These are phyloP conservation scores for Quercus tomentella DNA, from an alignment of 331 rosid species.

Conservation along the genomic window DNA sequence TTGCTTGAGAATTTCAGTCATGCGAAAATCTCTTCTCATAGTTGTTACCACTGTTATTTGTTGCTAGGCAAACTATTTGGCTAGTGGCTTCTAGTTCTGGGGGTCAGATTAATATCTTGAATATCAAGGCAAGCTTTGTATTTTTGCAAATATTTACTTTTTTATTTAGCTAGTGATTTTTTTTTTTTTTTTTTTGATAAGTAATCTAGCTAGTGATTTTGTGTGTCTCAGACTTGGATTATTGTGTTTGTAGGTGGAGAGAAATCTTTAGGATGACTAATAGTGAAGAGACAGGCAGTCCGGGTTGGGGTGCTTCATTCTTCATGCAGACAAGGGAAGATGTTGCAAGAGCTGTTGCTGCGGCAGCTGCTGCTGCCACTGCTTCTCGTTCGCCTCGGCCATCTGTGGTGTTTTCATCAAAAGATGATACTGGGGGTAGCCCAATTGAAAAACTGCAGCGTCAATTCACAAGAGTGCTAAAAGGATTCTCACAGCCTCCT, in stretches of 20 bases:
- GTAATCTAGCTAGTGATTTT: not conserved
- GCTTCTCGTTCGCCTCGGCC: constrained; percentile 55
- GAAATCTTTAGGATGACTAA: constrained; percentile 38
- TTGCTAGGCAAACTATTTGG: not conserved
- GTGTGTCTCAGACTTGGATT: constrained; percentile 5
- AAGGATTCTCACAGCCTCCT: constrained; percentile 69
- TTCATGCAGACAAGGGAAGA: constrained; percentile 69
- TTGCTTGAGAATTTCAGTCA: not conserved
- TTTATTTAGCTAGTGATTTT: not conserved
- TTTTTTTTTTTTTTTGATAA: not conserved
- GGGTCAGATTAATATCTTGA: not conserved
- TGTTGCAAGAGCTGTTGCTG: constrained; percentile 60
- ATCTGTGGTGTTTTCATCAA: constrained; percentile 56
- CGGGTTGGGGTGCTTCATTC: constrained; percentile 68
- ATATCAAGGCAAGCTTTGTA: not conserved
- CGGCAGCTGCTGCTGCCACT: constrained; percentile 59
- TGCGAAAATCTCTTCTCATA: not conserved
- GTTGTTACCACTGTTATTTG: not conserved
- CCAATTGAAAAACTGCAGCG: constrained; percentile 67
- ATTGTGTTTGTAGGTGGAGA: constrained; percentile 36
- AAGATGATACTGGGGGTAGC: constrained; percentile 58
- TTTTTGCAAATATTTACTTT: not conserved
- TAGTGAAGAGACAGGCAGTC: constrained; percentile 63
- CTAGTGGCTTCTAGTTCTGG: not conserved
- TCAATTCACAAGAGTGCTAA: constrained; percentile 57